Evolutionary conservation across 768 basidiomycete species (phyloP), one percentile per base, ranked within the genome.

Genomic region (Cystofilobasidium macerans): DNA sequence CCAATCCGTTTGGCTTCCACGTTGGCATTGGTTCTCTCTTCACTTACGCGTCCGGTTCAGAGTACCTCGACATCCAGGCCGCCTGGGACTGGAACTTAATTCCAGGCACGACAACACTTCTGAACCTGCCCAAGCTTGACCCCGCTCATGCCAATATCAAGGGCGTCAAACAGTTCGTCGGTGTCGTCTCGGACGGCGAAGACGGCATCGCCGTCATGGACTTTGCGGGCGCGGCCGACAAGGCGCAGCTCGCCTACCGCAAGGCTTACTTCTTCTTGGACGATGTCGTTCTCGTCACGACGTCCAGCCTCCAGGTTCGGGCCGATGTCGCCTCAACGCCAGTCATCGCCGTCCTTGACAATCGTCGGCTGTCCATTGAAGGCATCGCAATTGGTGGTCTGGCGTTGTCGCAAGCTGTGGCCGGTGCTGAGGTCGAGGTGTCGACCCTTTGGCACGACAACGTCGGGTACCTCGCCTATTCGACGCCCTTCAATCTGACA

Each of bases 51-150:
- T 75, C 76, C 57, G 86, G 86, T 18, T 77, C 82, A 70, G 86
- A 87, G 73, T 87, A 87, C 72, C 84, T 85, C 71, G 85, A 86
- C 70, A 87, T 87, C 38, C 76, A 82, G 4, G 86, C 82, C 3
- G 78, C 82, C 2, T 86, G 85, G 86, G 85, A 88, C 73, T 88
- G 86, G 86, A 83, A 86, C 69, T 79, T 86, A 9, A 83, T 88
- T 53, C 86, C 86, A 9, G 86, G 86, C 0, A 86, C 78, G 38
- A 87, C 86, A 1, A 79, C 81, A 42, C 83, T 86, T 71, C 85
- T 86, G 71, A 77, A 75, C 11, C 81, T 77, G 4, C 86, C 85
- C 0, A 72, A 78, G 0, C 77, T 88, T 22, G 72, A 71, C 43
- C 86, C 85, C 70, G 74, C 69, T 30, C 74, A 75, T 16, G 79